Conservation (phyloP, 768 basidiomycete species). For the Amanita inopinata region DNA sequence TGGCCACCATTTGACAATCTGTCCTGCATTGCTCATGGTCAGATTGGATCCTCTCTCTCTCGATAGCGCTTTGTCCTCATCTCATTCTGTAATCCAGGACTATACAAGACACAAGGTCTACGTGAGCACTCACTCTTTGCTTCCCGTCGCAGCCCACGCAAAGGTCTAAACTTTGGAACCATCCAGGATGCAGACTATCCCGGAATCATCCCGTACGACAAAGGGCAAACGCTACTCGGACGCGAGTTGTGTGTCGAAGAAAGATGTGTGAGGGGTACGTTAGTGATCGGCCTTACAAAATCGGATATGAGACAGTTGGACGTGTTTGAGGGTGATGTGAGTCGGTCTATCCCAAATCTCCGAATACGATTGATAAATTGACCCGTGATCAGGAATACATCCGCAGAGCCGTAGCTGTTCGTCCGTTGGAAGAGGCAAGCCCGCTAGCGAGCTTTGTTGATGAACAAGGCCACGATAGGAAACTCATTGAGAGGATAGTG, state of each 20-base stretch:
- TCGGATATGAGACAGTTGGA: slow-evolving; percentile 64
- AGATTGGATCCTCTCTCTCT: slow-evolving; percentile 16
- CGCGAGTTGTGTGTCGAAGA: slow-evolving; percentile 50
- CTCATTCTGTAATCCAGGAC: slow-evolving; percentile 33
- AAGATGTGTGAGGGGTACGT: slow-evolving; percentile 62
- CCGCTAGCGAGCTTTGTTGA: slow-evolving; percentile 16
- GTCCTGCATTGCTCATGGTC: slow-evolving; percentile 69
- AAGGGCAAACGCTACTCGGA: slow-evolving; percentile 35
- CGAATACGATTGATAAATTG: neutral
- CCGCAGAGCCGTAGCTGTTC: slow-evolving; percentile 41
- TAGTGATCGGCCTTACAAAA: slow-evolving; percentile 63
- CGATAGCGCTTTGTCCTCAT: neutral
- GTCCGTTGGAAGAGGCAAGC: slow-evolving; percentile 40
- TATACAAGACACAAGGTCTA: slow-evolving; percentile 77
- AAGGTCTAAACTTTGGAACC: too few relatives aligned
- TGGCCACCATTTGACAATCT: slow-evolving; percentile 52
- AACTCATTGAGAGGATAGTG: slow-evolving; percentile 29
- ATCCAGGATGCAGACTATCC: slow-evolving; percentile 75
- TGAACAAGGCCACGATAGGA: slow-evolving; percentile 13
- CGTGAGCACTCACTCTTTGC: slow-evolving; percentile 23
- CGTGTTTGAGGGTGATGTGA: slow-evolving; percentile 71
- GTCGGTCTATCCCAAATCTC: slow-evolving; percentile 19
- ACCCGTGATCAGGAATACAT: slow-evolving; percentile 55
- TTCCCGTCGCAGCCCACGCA: neutral
- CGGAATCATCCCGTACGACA: slow-evolving; percentile 56